Evolutionary conservation across 345 rosid genomes (phyloP).

Genomic region (Hevea brasiliensis): DNA sequence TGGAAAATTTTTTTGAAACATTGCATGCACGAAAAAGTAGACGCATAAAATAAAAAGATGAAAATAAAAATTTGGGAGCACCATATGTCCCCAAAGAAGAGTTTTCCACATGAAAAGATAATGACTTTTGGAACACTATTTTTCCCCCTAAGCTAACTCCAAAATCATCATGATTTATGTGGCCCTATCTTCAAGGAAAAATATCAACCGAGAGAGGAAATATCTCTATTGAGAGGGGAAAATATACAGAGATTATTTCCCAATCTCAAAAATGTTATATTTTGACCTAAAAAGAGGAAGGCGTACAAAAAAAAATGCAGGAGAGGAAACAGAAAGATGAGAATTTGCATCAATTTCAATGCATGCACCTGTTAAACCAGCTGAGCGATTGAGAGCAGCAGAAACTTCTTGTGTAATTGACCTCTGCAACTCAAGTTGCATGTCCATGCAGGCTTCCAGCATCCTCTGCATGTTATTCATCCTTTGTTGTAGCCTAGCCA

Average conservation of each 20-base stretch:
- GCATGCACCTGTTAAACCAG: constrained; percentile 51
- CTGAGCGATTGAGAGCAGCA: constrained; percentile 71
- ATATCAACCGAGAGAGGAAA: neutral
- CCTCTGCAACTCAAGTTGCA: constrained; percentile 94
- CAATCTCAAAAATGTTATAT: neutral
- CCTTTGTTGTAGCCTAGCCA: constrained; percentile 91
- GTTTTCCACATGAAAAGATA: neutral
- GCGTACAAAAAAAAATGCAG: neutral
- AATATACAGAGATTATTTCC: neutral
- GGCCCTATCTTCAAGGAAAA: neutral
- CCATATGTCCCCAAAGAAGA: neutral
- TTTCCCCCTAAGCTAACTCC: neutral
- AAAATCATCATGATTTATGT: neutral
- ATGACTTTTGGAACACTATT: neutral
- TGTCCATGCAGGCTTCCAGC: constrained; percentile 97
- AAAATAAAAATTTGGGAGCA: neutral
- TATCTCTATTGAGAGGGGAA: too few species aligned
- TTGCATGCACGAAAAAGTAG: neutral
- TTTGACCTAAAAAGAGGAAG: neutral
- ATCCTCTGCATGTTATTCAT: constrained; percentile 89
- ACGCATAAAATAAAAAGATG: neutral
- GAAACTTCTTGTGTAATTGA: constrained; percentile 90
- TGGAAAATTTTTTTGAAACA: neutral
- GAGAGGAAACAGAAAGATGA: neutral
- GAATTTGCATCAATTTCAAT: neutral